Base-by-base conservation (phyloP, 768 basidiomycete species). In the Megacollybia marginata region DNA sequence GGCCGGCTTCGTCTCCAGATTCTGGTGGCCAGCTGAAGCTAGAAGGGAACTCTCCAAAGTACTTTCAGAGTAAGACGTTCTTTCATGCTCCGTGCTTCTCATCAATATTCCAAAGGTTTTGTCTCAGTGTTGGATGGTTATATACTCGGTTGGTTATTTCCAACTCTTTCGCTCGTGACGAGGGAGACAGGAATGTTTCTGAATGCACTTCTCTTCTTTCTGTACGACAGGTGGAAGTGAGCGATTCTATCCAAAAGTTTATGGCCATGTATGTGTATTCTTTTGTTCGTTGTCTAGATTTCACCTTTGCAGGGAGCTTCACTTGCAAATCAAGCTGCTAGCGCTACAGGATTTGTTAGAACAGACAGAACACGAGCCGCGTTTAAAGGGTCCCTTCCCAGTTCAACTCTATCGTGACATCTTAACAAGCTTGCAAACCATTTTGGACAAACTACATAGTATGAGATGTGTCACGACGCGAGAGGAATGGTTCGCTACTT, bases 1-100 rank as follows among this genome's bases (percentile, higher is more conserved):
- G 88, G 93, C 93, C 0, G 78, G 84, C 3, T 67, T 97, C 45
- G 82, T 96, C 16, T 92, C 90, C 4, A 73, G 91, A 44, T 85
- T 86, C 54, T 92, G 93, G 88, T 98, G 94, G 95, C 96, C 96
- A 1, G 80, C 88, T 9, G 94, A 96, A 59, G 96, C 96, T 0
- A 72, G 95, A 43, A 72, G 88, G 36, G 95, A 98, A 65, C 71
- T 99, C 4, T 81, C 85, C 44, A 83, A 82, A 53, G 85, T 82
- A 0, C 73, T 98, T 6, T 85, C 90, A 69, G 93, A 98, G 92
- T 95, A 32, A 46, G 56, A 58, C 1, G 20, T 46, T n/a, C 2
- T n/a, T 13, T 42, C 34, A 34, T 38, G 12, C 23, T 15, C 19
- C 16, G 51, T 40, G 15, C 44, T 44, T 44, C 23, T 44, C n/a